Base-by-base conservation (phyloP, 2,329 filamentous ascomycete genomes). In the Rutstroemia sp. region DNA sequence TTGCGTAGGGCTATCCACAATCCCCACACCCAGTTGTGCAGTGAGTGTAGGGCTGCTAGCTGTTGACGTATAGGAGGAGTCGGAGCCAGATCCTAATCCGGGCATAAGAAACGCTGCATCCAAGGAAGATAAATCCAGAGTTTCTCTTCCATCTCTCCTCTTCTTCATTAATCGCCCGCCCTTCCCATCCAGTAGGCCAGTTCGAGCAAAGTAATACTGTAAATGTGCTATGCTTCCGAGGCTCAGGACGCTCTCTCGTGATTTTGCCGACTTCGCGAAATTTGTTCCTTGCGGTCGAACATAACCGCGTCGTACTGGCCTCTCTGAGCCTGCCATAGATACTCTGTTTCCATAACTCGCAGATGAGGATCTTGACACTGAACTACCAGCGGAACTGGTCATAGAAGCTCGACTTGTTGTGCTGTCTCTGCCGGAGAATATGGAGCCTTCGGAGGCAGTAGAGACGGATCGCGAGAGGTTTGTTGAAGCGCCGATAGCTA, bases 181-280 rank as follows among this genome's bases (percentile, higher is more conserved):
- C 70, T 96, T 96, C 56, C 92, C 91, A 68, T 99, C 94, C 51
- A 99, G 75, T 61, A 99, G 74, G 5, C 94, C 94, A 0, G 94
- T 99, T 58, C 94, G 81, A 38, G 94, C 92, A 75, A 99, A 99
- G 74, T 97, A 99, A 74, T 97, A 96, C 72, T 99, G 94, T 68
- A 99, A 77, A 74, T 99, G 94, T 56, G 92, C 90, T 66, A 99
- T 99, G 72, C 92, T 96, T 54, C 94, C 94, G 60, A 99, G 75
- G 68, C 90, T 96, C 82, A 97, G 87, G 62, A 99, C 94, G 69
- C 92, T 96, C 71, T 99, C 92, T 61, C 94, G 81, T 51, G 90
- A 90, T 69, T 85, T 85, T 48, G 94, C 94, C 56, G 92, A 96
- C 58, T 88, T 87, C 25, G 94, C 90, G 71, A 97, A 99, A 67